Percentiles rank a stretch among this genome's conserved stretches.
Conservation (phyloP, 108 stramenopile genomes). For the Seminavis robusta region DNA sequence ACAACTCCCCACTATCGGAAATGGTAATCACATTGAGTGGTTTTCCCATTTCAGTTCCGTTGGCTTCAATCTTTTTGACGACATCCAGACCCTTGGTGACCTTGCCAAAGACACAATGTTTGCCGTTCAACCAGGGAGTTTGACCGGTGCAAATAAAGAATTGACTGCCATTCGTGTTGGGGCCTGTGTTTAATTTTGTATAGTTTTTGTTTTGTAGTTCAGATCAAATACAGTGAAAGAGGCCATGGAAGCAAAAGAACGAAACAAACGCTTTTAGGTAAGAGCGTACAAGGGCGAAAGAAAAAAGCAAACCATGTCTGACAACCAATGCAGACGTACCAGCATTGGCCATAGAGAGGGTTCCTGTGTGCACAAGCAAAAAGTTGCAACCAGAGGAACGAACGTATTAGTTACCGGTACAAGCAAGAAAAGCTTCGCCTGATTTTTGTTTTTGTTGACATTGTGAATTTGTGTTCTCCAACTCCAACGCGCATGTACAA, state of each 20-base stretch:
- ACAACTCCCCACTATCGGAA: constrained; percentile 68
- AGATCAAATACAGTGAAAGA: too few species aligned
- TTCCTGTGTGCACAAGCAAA: too few species aligned
- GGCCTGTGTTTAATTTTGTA: constrained; percentile 84
- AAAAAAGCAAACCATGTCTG: too few species aligned
- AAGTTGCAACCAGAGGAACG: too few species aligned
- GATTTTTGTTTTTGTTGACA: too few species aligned
- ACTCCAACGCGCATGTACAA: too few species aligned
- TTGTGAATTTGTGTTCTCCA: too few species aligned
- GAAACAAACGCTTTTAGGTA: too few species aligned
- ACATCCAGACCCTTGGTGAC: constrained; percentile 92
- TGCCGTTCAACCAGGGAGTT: constrained; percentile 96
- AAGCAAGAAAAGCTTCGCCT: too few species aligned
- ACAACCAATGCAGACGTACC: constrained; percentile 5
- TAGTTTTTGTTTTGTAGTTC: constrained; percentile 48
- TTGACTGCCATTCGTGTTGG: constrained; percentile 93
- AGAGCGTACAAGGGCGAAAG: too few species aligned
- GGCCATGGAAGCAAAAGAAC: too few species aligned
- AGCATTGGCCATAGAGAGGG: constrained; percentile 65
- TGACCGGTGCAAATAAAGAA: constrained; percentile 97
- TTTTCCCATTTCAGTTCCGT: constrained; percentile 66
- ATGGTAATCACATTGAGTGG: constrained; percentile 65
- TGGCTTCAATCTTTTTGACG: constrained; percentile 78
- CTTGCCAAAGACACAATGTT: constrained; percentile 76
- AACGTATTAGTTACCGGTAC: too few species aligned